Base-by-base conservation (phyloP, 768 basidiomycete species). In the Boletus patriciae region DNA sequence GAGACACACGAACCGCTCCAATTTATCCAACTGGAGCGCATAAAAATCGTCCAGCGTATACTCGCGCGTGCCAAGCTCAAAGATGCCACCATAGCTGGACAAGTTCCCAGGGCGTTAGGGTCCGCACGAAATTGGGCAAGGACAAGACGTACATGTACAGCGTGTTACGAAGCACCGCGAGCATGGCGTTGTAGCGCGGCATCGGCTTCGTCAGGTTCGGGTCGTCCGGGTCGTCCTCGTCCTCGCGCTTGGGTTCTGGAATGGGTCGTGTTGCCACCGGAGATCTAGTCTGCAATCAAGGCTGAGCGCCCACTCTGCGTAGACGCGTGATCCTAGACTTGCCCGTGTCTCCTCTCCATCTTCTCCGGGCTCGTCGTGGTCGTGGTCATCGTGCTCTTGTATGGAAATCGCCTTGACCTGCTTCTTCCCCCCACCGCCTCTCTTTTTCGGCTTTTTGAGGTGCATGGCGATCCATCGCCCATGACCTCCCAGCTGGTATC, bases 41-140 rank as follows among this genome's bases (percentile, higher is more conserved):
- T 93, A 78, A 65, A 95, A 97, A 64, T 96, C 94, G 66, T 94
- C 92, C 7, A 97, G 76, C 0, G 93, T 95, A 62, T 90, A 94
- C 70, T 97, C 94, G 23, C 84, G 81, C 13, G 88, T 79, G 0
- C 91, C 88, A 16, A 83, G 80, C 70, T 96, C 94, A 62, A 84
- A 88, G 18, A 95, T 95, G 0, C 94, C 93, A 11, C 94, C 92
- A 64, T 95, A 95, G 53, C 91, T 90, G 36, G 57, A 49, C 4
- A 33, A n/a, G 4, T 15, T 27, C 11, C 3, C 19, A 40, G 19
- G 52, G 36, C 16, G 36, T 56, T 8, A 54, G 46, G 0, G 9
- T 43, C 16, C 34, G 13, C 13, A 16, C 42, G 43, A 50, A n/a
- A 7, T 5, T 7, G 4, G 25, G 25, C 15, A 5, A 31, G 13